Evolutionary conservation across 2,329 filamentous ascomycete species (phyloP), one percentile per base, ranked within the genome.

Genomic region (Metarhizium robertsii): DNA sequence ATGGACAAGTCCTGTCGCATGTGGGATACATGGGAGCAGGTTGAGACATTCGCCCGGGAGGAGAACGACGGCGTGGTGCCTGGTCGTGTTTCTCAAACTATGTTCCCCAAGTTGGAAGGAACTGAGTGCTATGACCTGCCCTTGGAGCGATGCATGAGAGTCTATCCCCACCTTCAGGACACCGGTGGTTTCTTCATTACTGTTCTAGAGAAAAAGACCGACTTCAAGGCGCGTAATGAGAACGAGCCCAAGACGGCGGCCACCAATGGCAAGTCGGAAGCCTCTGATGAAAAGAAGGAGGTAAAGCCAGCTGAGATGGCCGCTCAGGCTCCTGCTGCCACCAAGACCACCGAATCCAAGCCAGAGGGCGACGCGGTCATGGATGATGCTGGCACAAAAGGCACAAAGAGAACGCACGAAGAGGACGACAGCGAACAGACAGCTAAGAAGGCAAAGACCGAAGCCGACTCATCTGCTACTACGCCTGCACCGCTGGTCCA

Each of bases 111-210:
- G 43, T 78, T 82, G 0, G 76, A 77, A 56, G 73, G 72, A 16
- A 72, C 74, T 43, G 73, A 76, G 32, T 81, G 79, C 54, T 76
- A 81, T 71, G 66, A 80, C 71, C 78, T 96, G 29, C 91, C 91
- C 16, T 79, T 97, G 18, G 89, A 96, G 65, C 83, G 88, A 58
- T 96, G 92, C 72, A 92, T 97, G 80, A 83, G 94, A 59, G 85
- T 99, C 6, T 99, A 97, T 69, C 89, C 92, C 38, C 94, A 99
- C 70, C 80, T 91, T 67, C 94, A 99, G 72, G 91, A 99, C 65
- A 99, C 94, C 3, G 94, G 94, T 55, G 92, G 88, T 25, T 99
- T 99, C 79, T 99, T 99, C 75, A 96, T 99, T 67, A 87, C 91
- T 0, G 92, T 96, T 0, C 74, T 99, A 18, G 88, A 96, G 75